Base-by-base conservation (phyloP, 257 asterid genomes). In the Nicotiana knightiana region DNA sequence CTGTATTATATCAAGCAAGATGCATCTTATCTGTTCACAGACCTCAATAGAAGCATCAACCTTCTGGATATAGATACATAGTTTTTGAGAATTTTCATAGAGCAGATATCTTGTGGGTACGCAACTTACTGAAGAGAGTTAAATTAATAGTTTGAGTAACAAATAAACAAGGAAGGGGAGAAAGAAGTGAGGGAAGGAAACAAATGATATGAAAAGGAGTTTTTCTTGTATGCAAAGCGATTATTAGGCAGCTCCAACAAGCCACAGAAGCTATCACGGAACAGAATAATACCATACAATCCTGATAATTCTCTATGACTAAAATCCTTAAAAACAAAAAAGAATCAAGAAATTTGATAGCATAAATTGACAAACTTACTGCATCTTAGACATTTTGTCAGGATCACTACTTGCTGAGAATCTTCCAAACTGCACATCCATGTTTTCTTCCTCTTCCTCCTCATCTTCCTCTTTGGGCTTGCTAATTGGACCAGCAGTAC, bases 401-500 rank as follows among this genome's bases (percentile, higher is more conserved):
- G 98, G 97, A 89, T 94, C 97, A 30, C 90, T 93, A 79, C 86
- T 88, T 35, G 94, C 18, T 15, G 91, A 86, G 63, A 94, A 81
- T 87, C 91, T 96, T 51, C 93, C 92, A 62, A 94, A 90, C 88
- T 93, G 97, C 77, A 93, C 93, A 53, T 94, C 99, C 97, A 96
- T 86, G 85, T 90, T 91, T 86, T 94, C 98, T 82, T 94, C 97
- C 39, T 96, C 98, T 82, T 96, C 99, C 18, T 96, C 99, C 24
- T 96, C 97, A 8, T 94, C 98, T 4, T 96, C 99, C 82, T 94
- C 97, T 86, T 93, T 96, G 82, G 87, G 62, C 86, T 96, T 96
- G 78, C 85, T 73, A 48, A 48, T 48, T 48, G 79, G 79, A 24
- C 62, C 92, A 77, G 89, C 87, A 80, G 89, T 75, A 16, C 88